Evolutionary conservation across 257 asterid genomes (phyloP), one percentile per base, ranked within the genome.

Genomic region (Ilex asprella): DNA sequence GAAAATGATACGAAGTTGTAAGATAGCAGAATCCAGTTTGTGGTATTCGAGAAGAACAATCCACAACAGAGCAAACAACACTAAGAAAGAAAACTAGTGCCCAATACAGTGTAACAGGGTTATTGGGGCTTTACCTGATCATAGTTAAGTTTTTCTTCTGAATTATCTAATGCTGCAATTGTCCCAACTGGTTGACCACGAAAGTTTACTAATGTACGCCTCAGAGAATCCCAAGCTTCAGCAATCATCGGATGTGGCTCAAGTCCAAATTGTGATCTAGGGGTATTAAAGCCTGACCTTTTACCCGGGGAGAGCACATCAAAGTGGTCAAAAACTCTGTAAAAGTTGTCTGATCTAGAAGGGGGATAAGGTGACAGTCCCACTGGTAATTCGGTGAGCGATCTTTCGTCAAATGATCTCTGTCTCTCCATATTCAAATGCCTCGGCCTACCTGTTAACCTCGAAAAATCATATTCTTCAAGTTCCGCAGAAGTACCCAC

Each of bases 111-210:
- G n/a, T 43, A 58, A 44, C 30, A 31, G 39, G 31, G 62, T 31
- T 47, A 16, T n/a, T 53, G 11, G 50, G 21, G 14, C 59, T 59
- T 76, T 70, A 88, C 95, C 96, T 86, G 95, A 77, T 88, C 96
- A 39, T 88, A 88, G 81, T 88, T 88, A 50, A 88, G 93, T 56
- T 81, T 88, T 65, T 88, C 96, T 43, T 88, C 96, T 10, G 90
- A 86, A 75, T 62, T 86, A 64, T 88, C 96, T 41, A 73, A 65
- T 6, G 95, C 96, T 21, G 96, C 96, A 54, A 88, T 86, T 6
- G 96, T 88, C 67, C 96, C 96, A 61, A 86, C 96, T 39, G 96
- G 88, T 39, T 75, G 78, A 16, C 96, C 96, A 0, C 95, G 92
- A 54, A 88, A 88, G 75, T 68, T 66, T 56, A 88, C 96, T 75